Conservation (phyloP, 495 filamentous ascomycete species). For the Venustampulla echinocandica region DNA sequence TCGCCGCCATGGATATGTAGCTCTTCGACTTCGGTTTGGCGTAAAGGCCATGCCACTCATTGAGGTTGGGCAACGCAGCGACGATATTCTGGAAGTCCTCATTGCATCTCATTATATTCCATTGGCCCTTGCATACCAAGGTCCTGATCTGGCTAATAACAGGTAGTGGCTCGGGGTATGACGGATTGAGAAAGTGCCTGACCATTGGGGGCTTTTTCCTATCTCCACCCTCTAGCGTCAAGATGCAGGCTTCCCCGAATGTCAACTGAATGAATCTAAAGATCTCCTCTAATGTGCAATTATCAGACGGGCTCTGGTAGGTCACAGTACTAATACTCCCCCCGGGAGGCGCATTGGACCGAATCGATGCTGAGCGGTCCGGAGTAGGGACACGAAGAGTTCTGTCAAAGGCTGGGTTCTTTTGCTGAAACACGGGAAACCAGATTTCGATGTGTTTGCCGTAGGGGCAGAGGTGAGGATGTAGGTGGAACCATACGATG, state of each 20-base stretch:
- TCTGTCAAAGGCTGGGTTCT: conserved; percentile 16
- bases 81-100: conserved; percentile 53
- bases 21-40: conserved; percentile 59
- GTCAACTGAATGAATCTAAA: conserved; percentile 48
- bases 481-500: conserved; percentile 45
- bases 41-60: conserved; percentile 65
- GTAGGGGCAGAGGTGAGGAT: conserved; percentile 50
- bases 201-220: conserved; percentile 61
- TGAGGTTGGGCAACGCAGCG: conserved; percentile 51
- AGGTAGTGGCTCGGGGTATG: conserved; percentile 30
- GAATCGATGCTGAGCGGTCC: conserved; percentile 34
- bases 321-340: conserved; percentile 11
- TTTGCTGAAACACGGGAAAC: conserved; percentile 42
- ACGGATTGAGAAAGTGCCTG: conserved; percentile 39
- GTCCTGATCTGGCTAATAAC: conserved; percentile 42
- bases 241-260: conserved; percentile 51
- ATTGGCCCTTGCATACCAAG: conserved; percentile 62
- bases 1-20: conserved; percentile 54
- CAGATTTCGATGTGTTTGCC: conserved; percentile 67
- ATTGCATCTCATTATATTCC: conserved; percentile 62
- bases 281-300: conserved; percentile 58
- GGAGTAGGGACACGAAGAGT: conserved; percentile 37
- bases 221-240: conserved; percentile 71
- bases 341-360: conserved; percentile 10
- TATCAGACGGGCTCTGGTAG: conserved; percentile 49